Conservation (phyloP, 306 rosid genomes). For the Begonia loranthoides region DNA sequence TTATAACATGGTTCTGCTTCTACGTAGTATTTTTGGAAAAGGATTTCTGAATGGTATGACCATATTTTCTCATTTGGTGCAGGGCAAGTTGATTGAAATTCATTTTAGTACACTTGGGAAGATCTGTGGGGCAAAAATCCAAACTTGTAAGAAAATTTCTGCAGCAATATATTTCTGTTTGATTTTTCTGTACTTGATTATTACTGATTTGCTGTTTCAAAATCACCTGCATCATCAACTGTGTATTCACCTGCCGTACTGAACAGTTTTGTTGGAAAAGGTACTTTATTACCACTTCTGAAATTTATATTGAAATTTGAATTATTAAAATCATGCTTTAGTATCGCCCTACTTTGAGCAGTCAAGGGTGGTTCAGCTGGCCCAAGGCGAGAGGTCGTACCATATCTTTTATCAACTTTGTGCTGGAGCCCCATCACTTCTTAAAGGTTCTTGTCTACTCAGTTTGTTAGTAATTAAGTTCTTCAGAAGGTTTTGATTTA, state of each 20-base stretch:
- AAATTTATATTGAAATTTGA: conserved; percentile 13
- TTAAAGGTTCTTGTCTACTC: conserved; percentile 44
- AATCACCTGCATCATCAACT: conserved; percentile 22
- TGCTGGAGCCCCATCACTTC: conserved; percentile 62
- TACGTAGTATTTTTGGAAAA: conserved; percentile 1
- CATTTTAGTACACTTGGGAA: conserved; percentile 60
- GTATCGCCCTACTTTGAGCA: conserved; percentile 27
- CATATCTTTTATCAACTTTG: conserved; percentile 94
- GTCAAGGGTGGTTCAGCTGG: conserved; percentile 86
- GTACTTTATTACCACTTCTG: conserved; percentile 32
- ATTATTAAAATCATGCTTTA: conserved; percentile 15
- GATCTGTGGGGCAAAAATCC: conserved; percentile 70
- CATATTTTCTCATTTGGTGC: conserved; percentile 18
- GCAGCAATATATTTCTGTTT: conserved; percentile 10
- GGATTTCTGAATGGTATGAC: conserved; percentile 14
- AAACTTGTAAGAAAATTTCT: conserved; percentile 61
- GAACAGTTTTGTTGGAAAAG: conserved; percentile 77
- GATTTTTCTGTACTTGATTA: conserved; percentile 6
- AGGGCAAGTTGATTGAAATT: conserved; percentile 91
- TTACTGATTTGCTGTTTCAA: conserved; percentile 32
- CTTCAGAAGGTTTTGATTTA: background rate
- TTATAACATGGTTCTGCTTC: background rate
- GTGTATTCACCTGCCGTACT: conserved; percentile 14
- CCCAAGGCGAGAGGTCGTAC: conserved; percentile 66
- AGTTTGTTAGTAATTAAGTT: background rate